A percentile compares a stretch with the other conserved stretches of the same genome.
Conservation (phyloP, 2,329 filamentous ascomycete genomes). For the Trichoderma sp. region DNA sequence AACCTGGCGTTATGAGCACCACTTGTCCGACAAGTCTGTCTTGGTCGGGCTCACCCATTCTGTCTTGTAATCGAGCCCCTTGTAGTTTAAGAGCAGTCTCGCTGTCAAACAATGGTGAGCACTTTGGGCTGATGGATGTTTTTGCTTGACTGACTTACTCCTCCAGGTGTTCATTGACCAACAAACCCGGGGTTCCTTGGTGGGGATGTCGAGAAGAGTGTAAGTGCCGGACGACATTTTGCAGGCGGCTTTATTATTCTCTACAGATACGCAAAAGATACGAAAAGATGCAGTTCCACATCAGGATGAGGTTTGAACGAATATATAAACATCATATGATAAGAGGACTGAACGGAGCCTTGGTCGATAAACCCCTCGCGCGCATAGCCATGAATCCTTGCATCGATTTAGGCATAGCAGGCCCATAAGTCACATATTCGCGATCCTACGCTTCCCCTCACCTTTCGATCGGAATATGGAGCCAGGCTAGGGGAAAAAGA, state of each 20-base stretch:
- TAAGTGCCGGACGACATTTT: slow-evolving; percentile 6
- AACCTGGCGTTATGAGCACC: neutral
- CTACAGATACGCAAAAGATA: neutral
- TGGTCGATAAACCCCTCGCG: neutral
- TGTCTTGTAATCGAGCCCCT: slow-evolving; percentile 14
- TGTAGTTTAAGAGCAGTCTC: slow-evolving; percentile 12
- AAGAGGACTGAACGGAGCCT: neutral
- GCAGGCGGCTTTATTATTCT: neutral
- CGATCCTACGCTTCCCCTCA: no score
- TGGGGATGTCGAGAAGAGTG: slow-evolving; percentile 13
- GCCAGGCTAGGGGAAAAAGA: no score
- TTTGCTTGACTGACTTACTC: neutral
- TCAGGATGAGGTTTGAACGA: neutral
- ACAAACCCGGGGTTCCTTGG: slow-evolving; percentile 9
- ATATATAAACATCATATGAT: neutral
- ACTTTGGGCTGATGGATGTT: neutral
- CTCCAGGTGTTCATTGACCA: slow-evolving; percentile 24
- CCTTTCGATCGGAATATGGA: no score
- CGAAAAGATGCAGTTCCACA: neutral
- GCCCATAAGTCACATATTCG: neutral
- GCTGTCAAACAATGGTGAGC: neutral
- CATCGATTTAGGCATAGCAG: neutral
- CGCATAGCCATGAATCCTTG: slow-evolving; percentile 4
- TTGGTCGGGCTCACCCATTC: slow-evolving; percentile 13
- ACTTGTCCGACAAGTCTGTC: neutral